Evolutionary conservation across 148 eudicot species (phyloP), one percentile per base, ranked within the genome.

Genomic region (Silene latifolia): DNA sequence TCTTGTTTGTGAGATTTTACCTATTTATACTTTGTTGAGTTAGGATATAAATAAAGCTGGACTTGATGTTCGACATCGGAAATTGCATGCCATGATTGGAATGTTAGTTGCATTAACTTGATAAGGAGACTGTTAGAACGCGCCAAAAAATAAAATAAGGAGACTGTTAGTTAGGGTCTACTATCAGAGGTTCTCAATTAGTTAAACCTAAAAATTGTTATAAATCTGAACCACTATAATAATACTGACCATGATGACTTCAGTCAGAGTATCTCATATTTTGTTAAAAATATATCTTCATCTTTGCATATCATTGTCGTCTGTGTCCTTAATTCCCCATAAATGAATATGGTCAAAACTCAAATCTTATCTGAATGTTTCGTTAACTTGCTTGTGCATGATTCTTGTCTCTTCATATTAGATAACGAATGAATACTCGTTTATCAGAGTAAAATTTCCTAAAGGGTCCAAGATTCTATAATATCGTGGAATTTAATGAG

Each of bases 61-160:
- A 24, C 8, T 24, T 25, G 64, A 68, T 44, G 18, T 64, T 65
- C 54, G 4, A 32, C 11, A 0, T 12, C 4, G 64, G 48, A 72
- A 19, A 17, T 59, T 60, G 76, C 63, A 73, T 62, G 76, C 8
- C 35, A 46, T 13, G 51, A 69, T 24, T 35, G 0, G 39, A 54
- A 56, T 53, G 15, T 23, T 15, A 56, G 72, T 67, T 59, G 73
- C 67, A 44, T 75, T 32, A 21, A n/a, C 66, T 54, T 67, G 4
- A 15, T 39, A 39, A 24, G 47, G 48, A 54, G 53, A 58, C 51
- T 27, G 20, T 67, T 19, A 39, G 44, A 32, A 32, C 35, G 35
- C 35, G 35, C 35, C 35, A 32, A 32, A 32, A 27, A 32, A 32
- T 32, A 32, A 32, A 32, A 15, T 39, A 39, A 24, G 47, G 48